Evolutionary conservation across 345 rosid genomes (phyloP).

Genomic region (Kandelia obovata): DNA sequence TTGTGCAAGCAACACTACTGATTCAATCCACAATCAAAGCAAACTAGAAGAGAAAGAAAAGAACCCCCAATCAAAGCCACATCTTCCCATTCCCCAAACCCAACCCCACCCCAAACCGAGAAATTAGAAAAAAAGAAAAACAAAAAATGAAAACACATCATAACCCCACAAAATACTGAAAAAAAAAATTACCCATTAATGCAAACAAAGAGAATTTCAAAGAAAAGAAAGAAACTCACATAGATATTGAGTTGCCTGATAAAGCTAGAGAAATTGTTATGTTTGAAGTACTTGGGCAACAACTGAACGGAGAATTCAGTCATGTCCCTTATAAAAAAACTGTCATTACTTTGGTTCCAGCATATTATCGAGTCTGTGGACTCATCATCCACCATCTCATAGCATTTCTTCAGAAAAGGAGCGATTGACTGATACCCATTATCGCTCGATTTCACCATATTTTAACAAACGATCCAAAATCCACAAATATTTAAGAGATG

Average conservation of each 20-base stretch:
- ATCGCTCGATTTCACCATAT: conserved; percentile 58
- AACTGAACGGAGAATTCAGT: conserved; percentile 59
- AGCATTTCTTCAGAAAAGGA: conserved; percentile 79
- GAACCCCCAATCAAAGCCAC: no score
- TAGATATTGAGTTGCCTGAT: conserved; percentile 88
- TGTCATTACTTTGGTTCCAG: conserved; percentile 49
- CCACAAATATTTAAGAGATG: neutral
- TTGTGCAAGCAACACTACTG: no score
- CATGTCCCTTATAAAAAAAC: conserved; percentile 60
- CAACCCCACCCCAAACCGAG: neutral
- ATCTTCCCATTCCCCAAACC: no score
- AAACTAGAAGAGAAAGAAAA: no score
- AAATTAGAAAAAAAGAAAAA: neutral
- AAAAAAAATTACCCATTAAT: neutral
- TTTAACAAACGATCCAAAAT: neutral
- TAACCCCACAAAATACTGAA: neutral
- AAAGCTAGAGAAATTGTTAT: conserved; percentile 75
- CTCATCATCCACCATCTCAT: conserved; percentile 80
- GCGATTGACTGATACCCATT: conserved; percentile 44
- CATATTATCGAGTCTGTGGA: conserved; percentile 59
- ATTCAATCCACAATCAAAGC: no score
- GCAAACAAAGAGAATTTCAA: conserved; percentile 3
- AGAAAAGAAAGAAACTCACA: conserved; percentile 37
- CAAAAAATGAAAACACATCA: neutral
- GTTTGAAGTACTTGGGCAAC: conserved; percentile 77